Evolutionary conservation across 495 filamentous ascomycete genomes (phyloP), one percentile per base, ranked within the genome.

Genomic region (Oleoguttula mirabilis): DNA sequence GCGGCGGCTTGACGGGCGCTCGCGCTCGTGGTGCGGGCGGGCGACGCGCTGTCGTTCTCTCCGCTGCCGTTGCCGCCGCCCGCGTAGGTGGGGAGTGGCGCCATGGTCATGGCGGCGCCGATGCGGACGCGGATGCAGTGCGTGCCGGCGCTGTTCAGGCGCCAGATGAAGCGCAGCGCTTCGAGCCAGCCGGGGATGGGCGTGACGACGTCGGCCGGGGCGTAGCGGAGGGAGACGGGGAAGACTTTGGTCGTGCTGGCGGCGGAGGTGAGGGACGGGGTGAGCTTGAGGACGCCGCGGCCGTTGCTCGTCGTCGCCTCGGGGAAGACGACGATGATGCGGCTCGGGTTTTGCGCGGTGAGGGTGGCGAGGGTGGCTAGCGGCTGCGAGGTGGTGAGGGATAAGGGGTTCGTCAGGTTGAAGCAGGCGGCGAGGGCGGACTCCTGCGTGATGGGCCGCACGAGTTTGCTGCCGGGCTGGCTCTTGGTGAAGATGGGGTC

Each of bases 251-350:
- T 73, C 23, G 71, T 60, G 15, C 71, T 48, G 0, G 82, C 76
- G 0, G 73, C 70, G 11, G 72, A 69, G 1, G 87, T 63, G 1
- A 99, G 69, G 30, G 75, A 75, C 0, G 76, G 81, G 31, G 79
- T 80, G 41, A 94, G 74, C 0, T 84, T 79, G 4, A 99, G 63
- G 52, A 96, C 88, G n/a, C 77, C 90, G 36, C 80, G 76, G 39
- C 87, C 85, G 57, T 98, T 98, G 22, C 88, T 94, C 1, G 88
- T 93, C 8, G 80, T 94, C 65, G 80, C 83, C 59, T 95, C 88
- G 3, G 88, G 86, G 62, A 94, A 94, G 0, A 93, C 72, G 38
- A 80, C 84, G 51, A 98, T 71, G 27, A 80, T 71, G 14, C 84
- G 71, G 47, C 71, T 67, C 1, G 84, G 86, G 59, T 94, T 69